phyloP scores from a whole-genome alignment of 2,329 filamentous ascomycete genomes.

The Alternaria novae-zelandiae region DNA sequence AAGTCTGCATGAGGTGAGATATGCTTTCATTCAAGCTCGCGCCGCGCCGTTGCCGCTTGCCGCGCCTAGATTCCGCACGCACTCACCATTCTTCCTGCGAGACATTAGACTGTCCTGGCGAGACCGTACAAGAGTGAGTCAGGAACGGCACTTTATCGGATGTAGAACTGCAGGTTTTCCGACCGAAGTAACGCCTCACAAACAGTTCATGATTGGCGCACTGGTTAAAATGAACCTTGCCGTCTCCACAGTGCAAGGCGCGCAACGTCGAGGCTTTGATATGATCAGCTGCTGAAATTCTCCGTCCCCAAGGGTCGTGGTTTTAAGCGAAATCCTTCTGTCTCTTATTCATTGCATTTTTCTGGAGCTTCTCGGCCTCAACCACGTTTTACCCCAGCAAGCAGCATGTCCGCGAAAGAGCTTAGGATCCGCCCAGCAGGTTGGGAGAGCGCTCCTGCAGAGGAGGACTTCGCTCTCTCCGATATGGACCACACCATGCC shows the following conservation, averaged over 20 bases:
- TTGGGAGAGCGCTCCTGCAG: not conserved
- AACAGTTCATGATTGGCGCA: not conserved
- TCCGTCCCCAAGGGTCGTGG: not conserved
- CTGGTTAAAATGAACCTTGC: not conserved
- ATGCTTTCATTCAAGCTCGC: not conserved
- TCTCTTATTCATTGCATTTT: not conserved
- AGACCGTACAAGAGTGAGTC: not conserved
- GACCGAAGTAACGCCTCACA: not conserved
- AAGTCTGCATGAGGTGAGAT: not conserved
- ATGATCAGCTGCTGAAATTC: not conserved
- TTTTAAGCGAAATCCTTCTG: not conserved
- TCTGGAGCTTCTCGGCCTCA: not conserved
- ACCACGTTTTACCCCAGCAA: not conserved
- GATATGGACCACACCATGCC: constrained; percentile 19
- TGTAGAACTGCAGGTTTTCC: not conserved
- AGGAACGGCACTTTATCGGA: not conserved
- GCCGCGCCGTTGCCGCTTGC: not conserved
- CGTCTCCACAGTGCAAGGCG: not conserved
- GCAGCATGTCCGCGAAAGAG: not conserved
- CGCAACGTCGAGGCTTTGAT: not conserved
- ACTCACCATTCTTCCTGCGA: not conserved
- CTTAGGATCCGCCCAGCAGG: not conserved
- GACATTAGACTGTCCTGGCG: not conserved
- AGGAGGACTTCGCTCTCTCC: not conserved
- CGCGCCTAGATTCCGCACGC: not conserved